Evolutionary conservation across 2,329 filamentous ascomycete species (phyloP), one percentile per base, ranked within the genome.

Genomic region (Talaromyces verruculosus): DNA sequence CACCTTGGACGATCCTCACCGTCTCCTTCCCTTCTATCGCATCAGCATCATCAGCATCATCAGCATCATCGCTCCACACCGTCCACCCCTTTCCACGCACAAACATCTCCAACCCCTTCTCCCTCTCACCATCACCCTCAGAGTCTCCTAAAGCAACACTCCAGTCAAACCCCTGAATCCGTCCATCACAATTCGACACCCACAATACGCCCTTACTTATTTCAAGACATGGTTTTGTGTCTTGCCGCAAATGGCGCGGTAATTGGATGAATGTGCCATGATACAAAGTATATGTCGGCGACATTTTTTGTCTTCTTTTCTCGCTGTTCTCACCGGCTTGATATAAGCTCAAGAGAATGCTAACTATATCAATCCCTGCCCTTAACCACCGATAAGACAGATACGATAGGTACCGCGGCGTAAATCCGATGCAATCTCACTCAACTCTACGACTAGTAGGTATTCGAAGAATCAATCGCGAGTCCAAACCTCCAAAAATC

Each of bases 201-300:
- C 75, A 78, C 28, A 72, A 79, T 69, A 63, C 65, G 75, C 81
- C 72, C 85, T 87, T 59, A 78, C 82, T 66, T 81, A 88, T 61
- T 73, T 74, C 68, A 79, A 85, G 71, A 82, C 81, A 13, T 85
- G 87, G 67, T 77, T 84, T 71, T 84, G 81, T 53, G 78, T 80
- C 30, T 19, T 35, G 78, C 45, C 22, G 57, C 33, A 22, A 57
- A 7, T 64, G 62, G 74, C 82, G 71, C 74, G 80, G 73, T 75
- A 85, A 72, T 43, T 90, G 85, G 13, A 89, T 84, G 71, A 90
- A 90, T 0, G 85, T 83, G 13, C 89, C 89, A 22, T 83, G 68
- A 71, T 87, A 91, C 55, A 90, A 73, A 0, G 79, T 79, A 55
- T 74, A 70, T 11, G 62, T 41, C 10, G 68, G 61, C 22, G 65